These are phyloP conservation scores for Herpotrichia juniperi DNA, from an alignment of 2,329 filamentous ascomycete genomes.

Conservation along the genomic window DNA sequence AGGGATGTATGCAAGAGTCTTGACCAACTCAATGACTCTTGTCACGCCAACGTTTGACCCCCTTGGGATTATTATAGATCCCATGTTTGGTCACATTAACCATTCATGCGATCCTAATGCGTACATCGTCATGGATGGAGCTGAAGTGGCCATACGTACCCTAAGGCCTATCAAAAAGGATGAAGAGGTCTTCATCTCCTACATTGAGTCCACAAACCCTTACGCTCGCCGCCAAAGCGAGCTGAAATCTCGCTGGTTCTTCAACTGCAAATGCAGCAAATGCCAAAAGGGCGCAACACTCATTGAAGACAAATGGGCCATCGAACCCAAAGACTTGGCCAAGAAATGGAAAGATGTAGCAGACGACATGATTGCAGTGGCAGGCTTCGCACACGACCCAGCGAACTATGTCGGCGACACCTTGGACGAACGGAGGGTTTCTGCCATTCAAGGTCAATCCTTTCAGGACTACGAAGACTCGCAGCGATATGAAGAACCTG, in stretches of 20 bases:
- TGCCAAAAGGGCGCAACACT: slow-evolving; percentile 49
- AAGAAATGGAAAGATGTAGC: slow-evolving; percentile 27
- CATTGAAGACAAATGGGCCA: slow-evolving; percentile 51
- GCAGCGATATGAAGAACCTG: slow-evolving; percentile 25
- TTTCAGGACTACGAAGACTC: slow-evolving; percentile 32
- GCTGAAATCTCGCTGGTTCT: slow-evolving; percentile 62
- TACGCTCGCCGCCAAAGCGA: slow-evolving; percentile 58
- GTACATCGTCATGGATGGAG: slow-evolving; percentile 62
- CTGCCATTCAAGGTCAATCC: slow-evolving; percentile 31
- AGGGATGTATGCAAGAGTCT: slow-evolving; percentile 55
- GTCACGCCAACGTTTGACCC: slow-evolving; percentile 62
- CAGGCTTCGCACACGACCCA: slow-evolving; percentile 20
- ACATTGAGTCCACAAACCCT: slow-evolving; percentile 63
- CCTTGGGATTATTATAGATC: slow-evolving; percentile 65
- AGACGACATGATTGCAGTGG: slow-evolving; percentile 22
- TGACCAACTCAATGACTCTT: slow-evolving; percentile 65
- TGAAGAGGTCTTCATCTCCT: slow-evolving; percentile 67
- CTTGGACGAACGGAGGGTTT: slow-evolving; percentile 30
- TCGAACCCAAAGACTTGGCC: slow-evolving; percentile 33
- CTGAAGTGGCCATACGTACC: slow-evolving; percentile 57
- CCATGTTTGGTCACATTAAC: slow-evolving; percentile 61
- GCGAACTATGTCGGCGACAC: slow-evolving; percentile 34
- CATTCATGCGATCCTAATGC: slow-evolving; percentile 69
- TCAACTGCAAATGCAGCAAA: slow-evolving; percentile 61
- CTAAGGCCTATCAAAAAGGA: slow-evolving; percentile 58